These are phyloP conservation scores for Phytophthora nicotianae DNA, from an alignment of 352 stramenopile species.

Conservation along the genomic window DNA sequence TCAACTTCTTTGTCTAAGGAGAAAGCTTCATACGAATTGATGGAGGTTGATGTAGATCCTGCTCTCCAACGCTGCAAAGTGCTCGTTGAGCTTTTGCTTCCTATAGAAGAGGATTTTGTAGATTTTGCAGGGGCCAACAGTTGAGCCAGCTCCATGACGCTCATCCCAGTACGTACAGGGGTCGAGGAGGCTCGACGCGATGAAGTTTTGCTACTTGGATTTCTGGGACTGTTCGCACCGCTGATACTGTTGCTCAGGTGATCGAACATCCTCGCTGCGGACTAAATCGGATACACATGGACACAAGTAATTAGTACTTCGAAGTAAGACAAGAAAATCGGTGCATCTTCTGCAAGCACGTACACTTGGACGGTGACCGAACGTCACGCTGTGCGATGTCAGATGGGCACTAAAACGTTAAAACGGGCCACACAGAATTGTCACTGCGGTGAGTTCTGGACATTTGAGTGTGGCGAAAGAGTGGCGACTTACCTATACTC, in stretches of 20 bases:
- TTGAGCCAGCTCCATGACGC: constrained; percentile 62
- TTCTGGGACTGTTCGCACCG: constrained; percentile 24
- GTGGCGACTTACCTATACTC: constrained; percentile 42
- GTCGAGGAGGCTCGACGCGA: constrained; percentile 25
- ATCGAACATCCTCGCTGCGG: constrained; percentile 74
- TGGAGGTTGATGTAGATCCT: constrained; percentile 1
- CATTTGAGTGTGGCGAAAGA: constrained; percentile 16
- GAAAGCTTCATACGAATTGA: constrained; percentile 15
- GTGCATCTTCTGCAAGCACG: constrained; percentile 17
- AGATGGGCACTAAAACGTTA: constrained; percentile 34
- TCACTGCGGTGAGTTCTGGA: constrained; percentile 14
- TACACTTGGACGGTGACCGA: constrained; percentile 76
- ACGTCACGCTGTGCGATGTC: constrained; percentile 58
- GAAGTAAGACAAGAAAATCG: constrained; percentile 1
- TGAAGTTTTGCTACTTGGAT: constrained; percentile 21
- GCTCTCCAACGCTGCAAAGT: constrained; percentile 17
- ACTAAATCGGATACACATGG: constrained; percentile 39
- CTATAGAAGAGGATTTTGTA: constrained; percentile 11
- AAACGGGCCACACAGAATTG: constrained; percentile 9
- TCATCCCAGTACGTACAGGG: constrained; percentile 65
- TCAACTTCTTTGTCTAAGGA: constrained; percentile 23
- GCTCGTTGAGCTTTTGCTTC: constrained; percentile 25
- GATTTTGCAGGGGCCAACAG: constrained; percentile 50
- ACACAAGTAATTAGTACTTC: constrained; percentile 15
- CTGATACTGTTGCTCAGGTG: constrained; percentile 51